Evolutionary conservation across 176 grass and related monocot genomes (phyloP), one percentile per base, ranked within the genome.

Genomic region (Ensete ventricosum): DNA sequence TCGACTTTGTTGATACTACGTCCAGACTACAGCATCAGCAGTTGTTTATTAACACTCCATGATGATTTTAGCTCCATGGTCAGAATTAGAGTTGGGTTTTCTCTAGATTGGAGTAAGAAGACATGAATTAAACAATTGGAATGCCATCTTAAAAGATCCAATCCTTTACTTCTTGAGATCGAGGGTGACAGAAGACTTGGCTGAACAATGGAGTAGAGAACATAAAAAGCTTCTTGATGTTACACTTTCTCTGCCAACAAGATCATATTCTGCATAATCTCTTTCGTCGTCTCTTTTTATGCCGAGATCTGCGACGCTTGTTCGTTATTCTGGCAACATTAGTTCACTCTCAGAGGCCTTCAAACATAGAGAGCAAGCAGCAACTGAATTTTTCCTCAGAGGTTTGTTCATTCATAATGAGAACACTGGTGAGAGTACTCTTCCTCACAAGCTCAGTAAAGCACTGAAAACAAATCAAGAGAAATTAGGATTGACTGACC

Each of bases 71-170:
- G 19, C 25, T 71, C 77, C 76, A 14, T 96, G 92, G 92, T 89
- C 92, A 72, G 92, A 92, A 79, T 82, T 87, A 63, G 89, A 96
- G 72, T 64, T 92, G 9, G 92, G 92, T 89, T 96, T 85, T 85
- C 87, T 96, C 62, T 96, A 89, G 89, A 96, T 96, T 74, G 92
- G 92, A 54, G 89, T 96, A 55, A 82, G 92, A 70, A 86, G 92
- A 72, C 89, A 96, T 73, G 92, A 89, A 14, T 43, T 76, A 19
- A 85, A 84, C 77, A 92, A 92, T 51, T 96, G 92, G 92, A 83
- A 87, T 73, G 89, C 87, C 26, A 81, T 96, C 80, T 60, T 96
- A 67, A 79, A 73, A 75, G 89, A 96, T 63, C 78, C 87, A 12
- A 75, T 54, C 1, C 76, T 96, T 43, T 52, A 64, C 16, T 96